phyloP scores from a whole-genome alignment of 768 basidiomycete species.

The Pulveroboletus sp. region DNA sequence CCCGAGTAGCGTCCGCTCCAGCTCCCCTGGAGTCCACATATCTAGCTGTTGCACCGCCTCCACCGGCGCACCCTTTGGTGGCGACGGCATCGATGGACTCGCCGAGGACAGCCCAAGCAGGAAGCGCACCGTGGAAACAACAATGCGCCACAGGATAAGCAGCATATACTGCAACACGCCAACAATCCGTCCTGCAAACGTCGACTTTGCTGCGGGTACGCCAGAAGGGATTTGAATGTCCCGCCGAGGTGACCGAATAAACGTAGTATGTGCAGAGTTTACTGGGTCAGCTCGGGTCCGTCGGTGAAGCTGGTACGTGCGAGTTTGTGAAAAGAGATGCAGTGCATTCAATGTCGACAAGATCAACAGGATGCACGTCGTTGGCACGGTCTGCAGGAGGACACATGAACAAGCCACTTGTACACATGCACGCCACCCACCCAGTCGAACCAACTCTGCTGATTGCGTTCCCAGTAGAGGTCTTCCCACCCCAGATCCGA shows the following conservation, averaged over 20 bases:
- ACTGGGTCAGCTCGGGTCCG: conserved; percentile 52
- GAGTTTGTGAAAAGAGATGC: conserved; percentile 66
- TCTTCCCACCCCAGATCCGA: conserved; percentile 77
- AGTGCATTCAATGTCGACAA: conserved; percentile 55
- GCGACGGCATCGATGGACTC: conserved; percentile 32
- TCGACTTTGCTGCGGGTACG: conserved; percentile 40
- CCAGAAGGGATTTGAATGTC: conserved; percentile 13
- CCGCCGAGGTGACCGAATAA: conserved; percentile 46
- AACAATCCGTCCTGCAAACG: conserved; percentile 38
- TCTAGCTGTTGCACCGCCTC: conserved; percentile 70
- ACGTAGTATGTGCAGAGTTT: conserved; percentile 63
- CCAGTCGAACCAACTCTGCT: conserved; percentile 76
- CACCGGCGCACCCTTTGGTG: conserved; percentile 34
- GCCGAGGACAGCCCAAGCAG: conserved; percentile 55
- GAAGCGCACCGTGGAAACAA: conserved; percentile 60
- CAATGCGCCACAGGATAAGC: conserved; percentile 42
- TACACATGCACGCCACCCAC: conserved; percentile 36
- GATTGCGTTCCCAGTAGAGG: conserved; percentile 63
- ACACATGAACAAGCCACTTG: conserved; percentile 7
- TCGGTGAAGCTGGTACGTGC: conserved; percentile 62
- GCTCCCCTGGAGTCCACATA: conserved; percentile 70
- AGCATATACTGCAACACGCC: conserved; percentile 33
- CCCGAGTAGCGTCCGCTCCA: conserved; percentile 65
- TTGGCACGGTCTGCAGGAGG: conserved; percentile 53
- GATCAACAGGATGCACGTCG: conserved; percentile 51